phyloP scores from a whole-genome alignment of 169 alveolate species.

The Plasmodium cynomolgi region DNA sequence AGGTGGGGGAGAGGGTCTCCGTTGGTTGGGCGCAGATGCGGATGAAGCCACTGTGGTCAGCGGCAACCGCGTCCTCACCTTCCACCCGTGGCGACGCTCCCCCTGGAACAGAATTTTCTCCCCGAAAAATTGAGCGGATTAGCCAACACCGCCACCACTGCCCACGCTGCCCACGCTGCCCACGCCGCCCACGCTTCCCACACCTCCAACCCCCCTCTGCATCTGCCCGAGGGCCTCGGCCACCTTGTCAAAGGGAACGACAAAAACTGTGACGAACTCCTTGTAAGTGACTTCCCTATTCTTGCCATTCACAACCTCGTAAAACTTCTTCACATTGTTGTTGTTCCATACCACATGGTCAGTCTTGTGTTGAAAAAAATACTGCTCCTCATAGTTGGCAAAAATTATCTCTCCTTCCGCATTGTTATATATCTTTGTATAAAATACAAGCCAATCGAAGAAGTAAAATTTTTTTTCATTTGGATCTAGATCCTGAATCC shows the following conservation, averaged over 20 bases:
- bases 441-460: conserved; percentile 40
- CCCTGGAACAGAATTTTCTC: not conserved
- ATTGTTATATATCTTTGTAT: conserved; percentile 51
- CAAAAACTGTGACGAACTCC: conserved; percentile 30
- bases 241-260: conserved; percentile 13
- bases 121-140: not conserved
- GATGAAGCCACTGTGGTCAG: not conserved
- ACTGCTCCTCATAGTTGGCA: conserved; percentile 52
- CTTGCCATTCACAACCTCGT: conserved; percentile 14
- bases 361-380: conserved; percentile 39
- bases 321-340: conserved; percentile 51
- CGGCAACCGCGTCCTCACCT: no score
- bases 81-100: not conserved
- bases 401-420: conserved; percentile 31
- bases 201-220: not conserved
- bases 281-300: conserved; percentile 22
- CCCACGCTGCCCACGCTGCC: no score
- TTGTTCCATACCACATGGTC: conserved; percentile 43
- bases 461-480: conserved; percentile 52
- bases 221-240: not conserved
- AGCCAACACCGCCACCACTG: not conserved
- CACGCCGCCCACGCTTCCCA: no score
- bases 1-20: not conserved
- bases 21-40: not conserved
- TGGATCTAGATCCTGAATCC: conserved; percentile 28